Base-by-base conservation (phyloP, 768 basidiomycete genomes). In the Coprinopsis sp. region DNA sequence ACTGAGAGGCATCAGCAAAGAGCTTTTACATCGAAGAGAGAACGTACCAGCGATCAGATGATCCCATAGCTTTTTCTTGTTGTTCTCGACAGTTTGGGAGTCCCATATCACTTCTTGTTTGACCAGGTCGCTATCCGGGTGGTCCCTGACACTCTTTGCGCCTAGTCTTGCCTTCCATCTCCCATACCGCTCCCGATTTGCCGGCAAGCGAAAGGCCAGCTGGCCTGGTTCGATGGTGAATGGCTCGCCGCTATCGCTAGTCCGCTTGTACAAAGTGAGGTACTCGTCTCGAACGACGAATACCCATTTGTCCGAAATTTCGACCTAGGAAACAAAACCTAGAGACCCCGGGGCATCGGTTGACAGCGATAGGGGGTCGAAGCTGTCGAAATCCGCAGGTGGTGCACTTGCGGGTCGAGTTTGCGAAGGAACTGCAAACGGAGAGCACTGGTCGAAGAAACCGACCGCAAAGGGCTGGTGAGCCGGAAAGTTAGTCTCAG, bases 311-410 rank as follows among this genome's bases (percentile, higher is more conserved):
- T 69, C 65, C 44, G 72, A 74, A 46, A 89, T 62, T 53, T 90
- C 87, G 27, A 88, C 84, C 51, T 87, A 88, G 43, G 68, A 68
- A 45, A 85, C 70, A 10, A 62, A 52, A 3, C 69, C 74, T 14
- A 76, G 60, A 6, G 33, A 51, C 8, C 38, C 44, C 3, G 52
- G 44, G 12, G 52, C 42, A 2, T 40, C 46, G 1, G 41, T 37
- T 2, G 6, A 27, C 14, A 49, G 40, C 6, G 41, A 33, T 4
- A 49, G 28, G n/a, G n/a, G n/a, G n/a, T n/a, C n/a, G n/a, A n/a
- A n/a, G n/a, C n/a, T n/a, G n/a, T n/a, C n/a, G n/a, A n/a, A n/a
- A n/a, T n/a, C n/a, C n/a, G n/a, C n/a, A n/a, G n/a, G n/a, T n/a
- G n/a, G n/a, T n/a, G n/a, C n/a, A n/a, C n/a, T n/a, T n/a, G n/a